These are phyloP conservation scores for Stellera chamaejasme DNA, from an alignment of 345 rosid genomes.

Conservation along the genomic window DNA sequence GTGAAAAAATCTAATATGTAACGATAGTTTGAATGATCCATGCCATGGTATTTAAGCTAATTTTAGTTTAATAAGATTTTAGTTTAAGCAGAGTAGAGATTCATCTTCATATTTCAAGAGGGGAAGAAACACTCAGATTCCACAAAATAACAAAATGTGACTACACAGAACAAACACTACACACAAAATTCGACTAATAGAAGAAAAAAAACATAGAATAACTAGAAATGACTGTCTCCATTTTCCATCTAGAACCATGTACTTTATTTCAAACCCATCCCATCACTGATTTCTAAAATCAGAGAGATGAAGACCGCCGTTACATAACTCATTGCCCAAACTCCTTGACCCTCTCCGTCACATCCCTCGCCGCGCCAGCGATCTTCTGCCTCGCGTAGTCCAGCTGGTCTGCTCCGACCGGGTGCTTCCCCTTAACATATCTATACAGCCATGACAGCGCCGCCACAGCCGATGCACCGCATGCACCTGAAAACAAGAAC, in stretches of 20 bases:
- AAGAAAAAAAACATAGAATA: neutral
- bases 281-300: neutral
- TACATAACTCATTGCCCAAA: constrained; percentile 47
- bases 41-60: too few species aligned
- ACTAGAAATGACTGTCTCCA: neutral
- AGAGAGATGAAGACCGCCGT: neutral
- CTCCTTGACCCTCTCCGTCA: constrained; percentile 47
- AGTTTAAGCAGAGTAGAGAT: too few species aligned
- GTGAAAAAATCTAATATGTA: too few species aligned
- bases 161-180: too few species aligned
- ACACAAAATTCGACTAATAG: too few species aligned
- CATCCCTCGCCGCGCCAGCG: constrained; percentile 24
- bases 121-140: too few species aligned
- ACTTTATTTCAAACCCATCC: too few species aligned
- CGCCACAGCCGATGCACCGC: constrained; percentile 46
- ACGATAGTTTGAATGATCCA: too few species aligned
- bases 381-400: constrained; percentile 37
- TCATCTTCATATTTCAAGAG: too few species aligned
- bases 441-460: constrained; percentile 57
- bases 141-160: too few species aligned
- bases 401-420: constrained; percentile 49
- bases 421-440: constrained; percentile 52
- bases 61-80: too few species aligned
- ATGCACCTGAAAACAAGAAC: constrained; percentile 46
- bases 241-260: too few species aligned